Conservation (phyloP, 352 stramenopile species). For the Blastocystis sp. region DNA sequence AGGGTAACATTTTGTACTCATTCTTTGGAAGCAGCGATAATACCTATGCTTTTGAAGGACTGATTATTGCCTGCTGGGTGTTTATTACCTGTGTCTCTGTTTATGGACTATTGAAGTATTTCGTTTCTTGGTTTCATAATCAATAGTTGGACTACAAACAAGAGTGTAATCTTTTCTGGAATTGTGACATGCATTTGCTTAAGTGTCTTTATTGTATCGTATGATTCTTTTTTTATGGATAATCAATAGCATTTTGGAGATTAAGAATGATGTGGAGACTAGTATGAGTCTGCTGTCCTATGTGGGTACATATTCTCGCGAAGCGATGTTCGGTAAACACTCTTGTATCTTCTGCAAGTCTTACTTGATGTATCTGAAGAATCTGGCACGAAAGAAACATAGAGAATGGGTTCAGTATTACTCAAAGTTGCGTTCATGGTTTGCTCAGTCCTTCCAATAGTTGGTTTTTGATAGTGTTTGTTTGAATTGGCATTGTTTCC, state of each 20-base stretch:
- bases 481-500: neutral
- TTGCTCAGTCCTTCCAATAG: conserved; percentile 36
- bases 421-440: neutral
- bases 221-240: neutral
- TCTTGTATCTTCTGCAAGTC: conserved; percentile 51
- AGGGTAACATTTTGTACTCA: neutral
- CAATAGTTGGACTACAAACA: neutral
- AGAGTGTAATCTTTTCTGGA: neutral
- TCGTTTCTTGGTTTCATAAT: neutral
- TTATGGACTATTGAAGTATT: conserved; percentile 15
- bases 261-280: neutral
- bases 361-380: conserved; percentile 13
- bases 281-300: neutral
- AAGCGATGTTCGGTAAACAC: conserved; percentile 12
- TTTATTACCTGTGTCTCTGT: neutral
- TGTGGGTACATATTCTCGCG: neutral
- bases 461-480: conserved; percentile 13
- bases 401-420: neutral
- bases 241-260: neutral
- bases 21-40: neutral
- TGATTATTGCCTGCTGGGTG: conserved; percentile 1
- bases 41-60: conserved; percentile 18
- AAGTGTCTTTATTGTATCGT: neutral
- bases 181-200: neutral
- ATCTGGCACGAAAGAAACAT: neutral